Percentiles rank a stretch among this genome's conserved stretches.
phyloP scores from a whole-genome alignment of 768 basidiomycete genomes.

The Tulasnella sp. region DNA sequence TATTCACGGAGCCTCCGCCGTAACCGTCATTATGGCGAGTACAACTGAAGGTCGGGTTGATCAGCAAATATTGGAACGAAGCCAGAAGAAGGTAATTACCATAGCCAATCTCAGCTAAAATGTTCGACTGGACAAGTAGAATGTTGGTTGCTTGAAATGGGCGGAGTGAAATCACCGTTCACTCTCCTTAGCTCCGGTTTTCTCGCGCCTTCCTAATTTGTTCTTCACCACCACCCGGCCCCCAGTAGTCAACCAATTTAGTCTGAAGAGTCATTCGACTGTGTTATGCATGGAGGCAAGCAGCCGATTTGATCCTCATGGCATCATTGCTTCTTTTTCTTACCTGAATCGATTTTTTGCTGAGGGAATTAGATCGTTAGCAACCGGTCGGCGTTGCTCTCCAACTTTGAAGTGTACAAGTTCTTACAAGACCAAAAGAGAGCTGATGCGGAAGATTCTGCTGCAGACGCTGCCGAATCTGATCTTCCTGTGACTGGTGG shows the following conservation, averaged over 20 bases:
- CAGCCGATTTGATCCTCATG: too few relatives aligned
- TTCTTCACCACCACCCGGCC: too few relatives aligned
- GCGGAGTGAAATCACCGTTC: not conserved
- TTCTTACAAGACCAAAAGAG: constrained; percentile 75
- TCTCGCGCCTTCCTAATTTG: not conserved
- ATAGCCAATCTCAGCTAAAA: not conserved
- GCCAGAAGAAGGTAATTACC: too few relatives aligned
- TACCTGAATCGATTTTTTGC: not conserved
- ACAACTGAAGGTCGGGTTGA: not conserved
- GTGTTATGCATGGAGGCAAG: too few relatives aligned
- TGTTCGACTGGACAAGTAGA: too few relatives aligned
- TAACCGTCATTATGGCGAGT: not conserved
- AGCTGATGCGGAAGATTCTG: not conserved
- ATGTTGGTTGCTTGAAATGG: not conserved
- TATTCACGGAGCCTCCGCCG: not conserved
- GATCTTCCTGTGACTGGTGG: not conserved
- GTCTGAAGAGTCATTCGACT: too few relatives aligned
- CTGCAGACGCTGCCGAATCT: not conserved
- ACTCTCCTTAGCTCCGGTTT: not conserved
- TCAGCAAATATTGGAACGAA: not conserved
- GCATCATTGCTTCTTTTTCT: too few relatives aligned
- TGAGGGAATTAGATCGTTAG: constrained; percentile 59
- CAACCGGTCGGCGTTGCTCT: constrained; percentile 75
- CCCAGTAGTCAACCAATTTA: too few relatives aligned
- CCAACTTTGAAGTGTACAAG: constrained; percentile 83